Conservation (phyloP, 495 filamentous ascomycete species). For the Sporormia fimetaria region DNA sequence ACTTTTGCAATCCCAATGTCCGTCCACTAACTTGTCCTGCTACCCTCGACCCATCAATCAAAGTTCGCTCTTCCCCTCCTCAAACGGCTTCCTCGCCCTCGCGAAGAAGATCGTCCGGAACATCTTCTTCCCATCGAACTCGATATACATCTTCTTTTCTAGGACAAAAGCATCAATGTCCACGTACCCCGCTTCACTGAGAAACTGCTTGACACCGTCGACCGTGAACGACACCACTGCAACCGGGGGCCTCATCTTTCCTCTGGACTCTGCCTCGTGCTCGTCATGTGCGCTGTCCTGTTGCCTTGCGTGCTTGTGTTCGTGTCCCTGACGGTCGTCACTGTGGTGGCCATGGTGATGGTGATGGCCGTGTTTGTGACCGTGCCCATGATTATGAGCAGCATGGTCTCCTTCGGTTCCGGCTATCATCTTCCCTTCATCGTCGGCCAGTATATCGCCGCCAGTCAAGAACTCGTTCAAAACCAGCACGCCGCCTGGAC, state of each 20-base stretch:
- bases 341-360: conserved; percentile 2
- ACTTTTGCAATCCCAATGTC: too few relatives aligned
- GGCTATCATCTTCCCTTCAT: conserved; percentile 27
- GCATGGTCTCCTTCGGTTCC: conserved; percentile 29
- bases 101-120: conserved; percentile 21
- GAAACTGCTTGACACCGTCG: conserved; percentile 12
- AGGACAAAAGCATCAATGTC: conserved; percentile 13
- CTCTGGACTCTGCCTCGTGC: too few relatives aligned
- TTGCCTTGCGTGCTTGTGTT: neutral
- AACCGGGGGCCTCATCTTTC: conserved; percentile 10
- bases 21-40: neutral
- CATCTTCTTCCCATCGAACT: conserved; percentile 14
- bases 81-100: conserved; percentile 15
- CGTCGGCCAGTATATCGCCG: conserved; percentile 26
- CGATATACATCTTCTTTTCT: conserved; percentile 20
- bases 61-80: conserved; percentile 9
- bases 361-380: conserved; percentile 11
- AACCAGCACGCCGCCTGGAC: conserved; percentile 50
- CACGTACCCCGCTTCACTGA: conserved; percentile 19
- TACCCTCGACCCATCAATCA: conserved; percentile 6
- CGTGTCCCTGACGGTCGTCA: conserved; percentile 1
- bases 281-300: neutral
- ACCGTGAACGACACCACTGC: conserved; percentile 9
- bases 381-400: conserved; percentile 40
- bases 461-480: conserved; percentile 51